Evolutionary conservation across 129 eudicot species (phyloP), one percentile per base, ranked within the genome.

Genomic region (Saussurea involucrata): DNA sequence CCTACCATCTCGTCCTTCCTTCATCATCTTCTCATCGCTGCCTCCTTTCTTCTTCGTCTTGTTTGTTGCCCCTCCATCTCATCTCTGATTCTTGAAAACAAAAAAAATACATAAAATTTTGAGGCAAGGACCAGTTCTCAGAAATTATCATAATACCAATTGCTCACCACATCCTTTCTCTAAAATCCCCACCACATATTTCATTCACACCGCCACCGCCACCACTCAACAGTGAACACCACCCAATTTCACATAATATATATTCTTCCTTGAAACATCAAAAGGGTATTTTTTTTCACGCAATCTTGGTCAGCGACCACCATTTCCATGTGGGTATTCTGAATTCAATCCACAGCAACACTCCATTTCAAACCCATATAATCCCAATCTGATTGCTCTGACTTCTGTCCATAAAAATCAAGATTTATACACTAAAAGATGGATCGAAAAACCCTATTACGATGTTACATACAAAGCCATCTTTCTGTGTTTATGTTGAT

Each of bases 401-500:
- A 2, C 46, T 57, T 46, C 17, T 15, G 53, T 53, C 44, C n/a
- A n/a, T 5, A 40, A 12, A 8, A 18, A 58, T 57, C 60, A n/a
- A 58, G 68, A 53, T 53, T 53, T 53, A n/a, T 22, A 53, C 2
- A 0, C 28, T 46, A 42, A 32, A 29, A 6, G 32, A 34, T 64
- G 13, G 63, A 77, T 69, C 33, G 57, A n/a, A 17, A 5, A 40
- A 7, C 31, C 18, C 6, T 22, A 74, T 74, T 2, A 6, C 33
- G 33, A 80, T 87, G 87, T 78, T 91, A 88, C 88, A 78, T 61
- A 86, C 89, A 8, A 95, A 89, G 33, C 92, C 95, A 8, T 92
- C 97, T 28, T 89, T 92, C 34, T 77, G 76, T 1, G 89, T 92
- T n/a, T 92, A 92, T 68, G 87, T 78, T 72, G 65, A 77, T 34